Percentiles rank a stretch among this genome's conserved stretches.
Conservation (phyloP, 495 filamentous ascomycete genomes). For the Xanthoparmelia taractica region DNA sequence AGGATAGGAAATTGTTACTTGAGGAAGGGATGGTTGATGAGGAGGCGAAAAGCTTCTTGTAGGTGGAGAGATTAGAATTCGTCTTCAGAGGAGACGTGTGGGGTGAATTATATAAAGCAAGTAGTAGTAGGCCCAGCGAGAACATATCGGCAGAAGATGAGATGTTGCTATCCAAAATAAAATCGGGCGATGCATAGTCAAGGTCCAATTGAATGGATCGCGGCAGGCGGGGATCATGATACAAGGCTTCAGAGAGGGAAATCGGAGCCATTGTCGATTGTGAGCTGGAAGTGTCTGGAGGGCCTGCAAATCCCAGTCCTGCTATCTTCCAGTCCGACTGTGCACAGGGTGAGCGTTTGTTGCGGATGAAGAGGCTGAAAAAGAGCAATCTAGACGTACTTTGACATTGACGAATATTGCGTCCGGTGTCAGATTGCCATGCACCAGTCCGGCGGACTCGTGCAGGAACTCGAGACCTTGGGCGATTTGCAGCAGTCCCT, state of each 20-base stretch:
- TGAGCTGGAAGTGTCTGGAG: slow-evolving; percentile 57
- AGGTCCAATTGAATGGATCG: slow-evolving; percentile 77
- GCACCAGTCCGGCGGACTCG: slow-evolving; percentile 88
- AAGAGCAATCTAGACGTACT: slow-evolving; percentile 37
- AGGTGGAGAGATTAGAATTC: slow-evolving; percentile 66
- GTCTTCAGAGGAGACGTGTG: slow-evolving; percentile 79
- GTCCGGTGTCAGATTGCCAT: slow-evolving; percentile 91
- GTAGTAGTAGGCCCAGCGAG: slow-evolving; percentile 77
- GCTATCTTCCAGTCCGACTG: slow-evolving; percentile 97
- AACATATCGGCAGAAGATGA: slow-evolving; percentile 80
- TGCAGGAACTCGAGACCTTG: slow-evolving; percentile 95
- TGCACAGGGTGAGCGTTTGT: slow-evolving; percentile 22
- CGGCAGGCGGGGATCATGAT: slow-evolving; percentile 78
- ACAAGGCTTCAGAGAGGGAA: slow-evolving; percentile 72
- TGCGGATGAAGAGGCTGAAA: background rate
- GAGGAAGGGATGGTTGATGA: slow-evolving; percentile 67
- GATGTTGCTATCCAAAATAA: slow-evolving; percentile 78
- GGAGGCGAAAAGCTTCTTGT: slow-evolving; percentile 71
- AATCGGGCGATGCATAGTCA: slow-evolving; percentile 91
- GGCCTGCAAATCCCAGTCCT: slow-evolving; percentile 80
- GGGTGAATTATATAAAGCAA: slow-evolving; percentile 88
- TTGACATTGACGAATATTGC: slow-evolving; percentile 94
- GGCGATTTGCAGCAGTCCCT: slow-evolving; percentile 83
- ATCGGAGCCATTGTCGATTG: slow-evolving; percentile 65
- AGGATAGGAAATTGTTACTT: slow-evolving; percentile 75